These are phyloP conservation scores for Claviceps sp. DNA, from an alignment of 2,329 filamentous ascomycete species.

Conservation along the genomic window DNA sequence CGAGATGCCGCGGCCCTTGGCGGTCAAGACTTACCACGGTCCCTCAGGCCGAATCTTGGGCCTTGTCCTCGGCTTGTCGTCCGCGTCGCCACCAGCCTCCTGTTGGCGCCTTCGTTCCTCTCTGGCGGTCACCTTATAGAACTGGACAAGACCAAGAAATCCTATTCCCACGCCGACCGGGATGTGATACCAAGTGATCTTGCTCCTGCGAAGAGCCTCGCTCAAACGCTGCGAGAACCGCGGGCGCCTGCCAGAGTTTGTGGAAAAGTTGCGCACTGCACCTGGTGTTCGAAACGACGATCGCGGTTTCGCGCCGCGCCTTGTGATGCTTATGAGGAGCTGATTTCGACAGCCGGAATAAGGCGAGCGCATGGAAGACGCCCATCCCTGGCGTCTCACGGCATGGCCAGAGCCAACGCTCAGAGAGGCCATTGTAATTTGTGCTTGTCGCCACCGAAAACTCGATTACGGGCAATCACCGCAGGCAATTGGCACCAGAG, in stretches of 20 bases:
- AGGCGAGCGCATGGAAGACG: conserved; percentile 16
- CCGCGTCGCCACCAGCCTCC: conserved; percentile 30
- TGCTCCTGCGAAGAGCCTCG: conserved; percentile 35
- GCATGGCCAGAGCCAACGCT: conserved; percentile 22
- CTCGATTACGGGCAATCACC: too few species aligned
- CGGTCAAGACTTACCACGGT: conserved; percentile 48
- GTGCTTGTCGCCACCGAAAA: too few species aligned
- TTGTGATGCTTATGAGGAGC: conserved; percentile 1
- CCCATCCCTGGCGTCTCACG: conserved; percentile 18
- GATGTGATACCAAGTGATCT: conserved; percentile 79
- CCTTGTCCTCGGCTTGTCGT: conserved; percentile 34
- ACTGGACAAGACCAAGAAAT: conserved; percentile 70
- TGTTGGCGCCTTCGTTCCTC: conserved; percentile 36
- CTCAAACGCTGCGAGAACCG: conserved; percentile 39
- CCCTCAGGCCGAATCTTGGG: conserved; percentile 64
- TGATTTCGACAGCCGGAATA: conserved; percentile 15
- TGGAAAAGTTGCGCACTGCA: conserved; percentile 19
- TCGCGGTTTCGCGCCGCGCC: conserved; percentile 8
- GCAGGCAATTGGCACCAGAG: too few species aligned
- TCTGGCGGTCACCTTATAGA: conserved; percentile 58
- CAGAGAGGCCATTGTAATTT: conserved; percentile 19
- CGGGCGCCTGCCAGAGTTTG: conserved; percentile 28
- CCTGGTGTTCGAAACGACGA: conserved; percentile 12
- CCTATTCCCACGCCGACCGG: conserved; percentile 75
- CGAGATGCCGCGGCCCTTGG: background rate